These are phyloP conservation scores for Penicillium maclennaniae DNA, from an alignment of 495 filamentous ascomycete species.

Conservation along the genomic window DNA sequence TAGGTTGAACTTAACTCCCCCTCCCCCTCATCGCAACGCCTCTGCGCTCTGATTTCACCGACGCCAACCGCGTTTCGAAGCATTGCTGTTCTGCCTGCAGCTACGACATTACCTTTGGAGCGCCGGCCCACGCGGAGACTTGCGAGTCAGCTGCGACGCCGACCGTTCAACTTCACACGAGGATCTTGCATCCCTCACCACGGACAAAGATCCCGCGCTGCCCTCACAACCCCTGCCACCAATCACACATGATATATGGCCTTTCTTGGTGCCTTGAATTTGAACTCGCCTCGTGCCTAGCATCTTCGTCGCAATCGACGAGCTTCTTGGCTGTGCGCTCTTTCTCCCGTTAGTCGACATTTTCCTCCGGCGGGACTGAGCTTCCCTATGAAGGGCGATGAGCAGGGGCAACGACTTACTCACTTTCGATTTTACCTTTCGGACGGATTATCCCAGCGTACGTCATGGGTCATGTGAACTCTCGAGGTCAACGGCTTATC, in stretches of 20 bases:
- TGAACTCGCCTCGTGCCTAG: slow-evolving; percentile 12
- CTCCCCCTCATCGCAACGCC: not conserved
- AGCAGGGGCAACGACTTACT: slow-evolving; percentile 15
- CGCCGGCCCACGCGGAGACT: slow-evolving; percentile 14
- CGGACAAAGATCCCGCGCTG: not conserved
- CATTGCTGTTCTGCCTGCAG: not conserved
- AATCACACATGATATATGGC: slow-evolving; percentile 7
- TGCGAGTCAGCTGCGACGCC: not conserved
- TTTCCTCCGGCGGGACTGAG: slow-evolving; percentile 3
- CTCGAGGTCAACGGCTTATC: slow-evolving; percentile 8
- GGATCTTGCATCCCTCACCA: not conserved
- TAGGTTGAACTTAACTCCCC: not conserved
- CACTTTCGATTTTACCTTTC: slow-evolving; percentile 6
- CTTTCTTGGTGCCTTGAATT: slow-evolving; percentile 8
- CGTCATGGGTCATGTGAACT: slow-evolving; percentile 27
- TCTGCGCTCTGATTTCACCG: slow-evolving; percentile 5
- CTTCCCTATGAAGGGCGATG: slow-evolving; percentile 23
- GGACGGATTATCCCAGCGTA: slow-evolving; percentile 4
- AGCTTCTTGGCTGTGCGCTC: not conserved
- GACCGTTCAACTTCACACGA: not conserved
- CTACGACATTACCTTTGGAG: slow-evolving; percentile 4
- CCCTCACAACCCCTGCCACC: slow-evolving; percentile 4
- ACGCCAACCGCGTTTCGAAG: slow-evolving; percentile 4
- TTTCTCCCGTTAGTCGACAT: slow-evolving; percentile 6
- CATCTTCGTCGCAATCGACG: slow-evolving; percentile 2